phyloP scores from a whole-genome alignment of 192 early-diverging fungal genomes.

The Backusella macrospora region DNA sequence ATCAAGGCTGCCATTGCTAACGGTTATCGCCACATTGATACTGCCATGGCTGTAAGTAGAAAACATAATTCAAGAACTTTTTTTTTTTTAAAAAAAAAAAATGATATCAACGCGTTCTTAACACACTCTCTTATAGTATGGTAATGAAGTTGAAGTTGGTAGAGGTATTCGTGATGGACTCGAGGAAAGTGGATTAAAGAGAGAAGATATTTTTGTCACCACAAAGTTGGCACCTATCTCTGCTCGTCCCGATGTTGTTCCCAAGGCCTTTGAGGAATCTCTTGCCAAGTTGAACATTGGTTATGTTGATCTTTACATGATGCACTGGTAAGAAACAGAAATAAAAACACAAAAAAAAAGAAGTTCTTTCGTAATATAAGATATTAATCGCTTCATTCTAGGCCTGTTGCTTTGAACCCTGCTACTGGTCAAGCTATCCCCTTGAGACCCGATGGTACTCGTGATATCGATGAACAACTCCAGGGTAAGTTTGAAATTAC shows the following conservation, averaged over 20 bases:
- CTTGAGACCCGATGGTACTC: conserved; percentile 36
- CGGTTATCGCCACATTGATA: conserved; percentile 74
- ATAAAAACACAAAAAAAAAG: too few species aligned
- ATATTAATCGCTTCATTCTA: background rate
- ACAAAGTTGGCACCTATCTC: conserved; percentile 66
- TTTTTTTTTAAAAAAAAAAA: background rate
- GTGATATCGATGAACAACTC: conserved; percentile 33
- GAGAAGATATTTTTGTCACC: conserved; percentile 78
- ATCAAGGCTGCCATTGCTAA: conserved; percentile 64
- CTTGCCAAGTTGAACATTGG: conserved; percentile 71
- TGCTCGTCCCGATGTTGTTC: conserved; percentile 60
- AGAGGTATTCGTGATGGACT: conserved; percentile 61
- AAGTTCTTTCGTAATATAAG: background rate
- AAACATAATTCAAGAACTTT: background rate
- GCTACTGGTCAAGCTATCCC: conserved; percentile 32
- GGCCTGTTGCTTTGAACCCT: conserved; percentile 41
- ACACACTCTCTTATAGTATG: conserved; percentile 47
- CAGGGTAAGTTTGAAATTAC: conserved; percentile 70
- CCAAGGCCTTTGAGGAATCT: conserved; percentile 62
- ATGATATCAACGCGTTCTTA: background rate
- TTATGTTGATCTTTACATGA: conserved; percentile 83
- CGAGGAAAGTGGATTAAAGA: conserved; percentile 48
- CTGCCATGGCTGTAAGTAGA: conserved; percentile 36
- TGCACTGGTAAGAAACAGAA: conserved; percentile 37
- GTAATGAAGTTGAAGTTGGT: conserved; percentile 83